These are phyloP conservation scores for Phytophthora sp. DNA, from an alignment of 352 stramenopile genomes.

Conservation along the genomic window DNA sequence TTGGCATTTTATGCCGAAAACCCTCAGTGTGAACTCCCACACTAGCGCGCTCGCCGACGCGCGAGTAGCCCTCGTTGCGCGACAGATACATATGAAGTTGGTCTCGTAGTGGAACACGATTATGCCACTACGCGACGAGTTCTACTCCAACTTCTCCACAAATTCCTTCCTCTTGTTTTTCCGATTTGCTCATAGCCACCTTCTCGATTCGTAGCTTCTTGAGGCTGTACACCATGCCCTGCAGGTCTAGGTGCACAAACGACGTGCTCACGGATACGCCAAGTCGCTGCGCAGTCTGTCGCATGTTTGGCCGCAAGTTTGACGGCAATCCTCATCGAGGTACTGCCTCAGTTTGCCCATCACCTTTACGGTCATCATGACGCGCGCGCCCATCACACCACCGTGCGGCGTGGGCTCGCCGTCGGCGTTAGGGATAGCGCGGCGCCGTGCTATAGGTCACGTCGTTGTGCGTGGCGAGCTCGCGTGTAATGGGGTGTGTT, in stretches of 20 bases:
- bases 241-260: conserved; percentile 9
- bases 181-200: conserved; percentile 10
- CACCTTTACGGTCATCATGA: background rate
- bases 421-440: background rate
- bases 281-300: conserved; percentile 13
- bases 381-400: background rate
- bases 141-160: too few species aligned
- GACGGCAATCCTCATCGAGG: background rate
- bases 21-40: too few species aligned
- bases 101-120: too few species aligned
- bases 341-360: background rate
- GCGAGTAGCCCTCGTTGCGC: too few species aligned
- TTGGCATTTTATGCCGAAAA: too few species aligned
- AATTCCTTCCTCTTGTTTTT: conserved; percentile 14
- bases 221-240: conserved; percentile 26
- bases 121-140: too few species aligned
- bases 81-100: too few species aligned
- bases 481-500: too few species aligned
- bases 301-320: background rate
- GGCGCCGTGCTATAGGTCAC: conserved; percentile 4
- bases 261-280: conserved; percentile 9
- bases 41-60: too few species aligned
- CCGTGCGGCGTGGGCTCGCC: background rate
- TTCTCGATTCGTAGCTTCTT: conserved; percentile 32
- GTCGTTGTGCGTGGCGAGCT: conserved; percentile 11